phyloP scores from a whole-genome alignment of 164 flowering plant genomes.

The Annona squamosa region DNA sequence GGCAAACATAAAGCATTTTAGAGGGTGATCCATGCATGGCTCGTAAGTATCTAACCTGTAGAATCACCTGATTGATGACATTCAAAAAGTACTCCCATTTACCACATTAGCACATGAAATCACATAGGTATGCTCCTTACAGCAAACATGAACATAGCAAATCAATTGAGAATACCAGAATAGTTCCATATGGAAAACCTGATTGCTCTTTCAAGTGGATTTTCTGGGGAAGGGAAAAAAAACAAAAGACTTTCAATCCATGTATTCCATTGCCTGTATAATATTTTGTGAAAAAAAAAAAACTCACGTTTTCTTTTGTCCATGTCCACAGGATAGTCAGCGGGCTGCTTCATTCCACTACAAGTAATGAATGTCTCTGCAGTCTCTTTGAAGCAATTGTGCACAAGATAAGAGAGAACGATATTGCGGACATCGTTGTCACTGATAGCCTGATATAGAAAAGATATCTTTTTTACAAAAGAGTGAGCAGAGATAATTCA shows the following conservation, averaged over 20 bases:
- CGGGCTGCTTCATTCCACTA: constrained; percentile 64
- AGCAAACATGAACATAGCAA: not conserved
- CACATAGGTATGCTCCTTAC: not conserved
- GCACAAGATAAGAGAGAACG: constrained; percentile 83
- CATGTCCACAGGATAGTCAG: constrained; percentile 62
- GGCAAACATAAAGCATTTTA: too few species aligned
- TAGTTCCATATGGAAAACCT: not conserved
- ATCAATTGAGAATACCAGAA: too few species aligned
- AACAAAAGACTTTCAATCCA: not conserved
- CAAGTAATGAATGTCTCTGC: constrained; percentile 67
- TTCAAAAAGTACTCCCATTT: too few species aligned
- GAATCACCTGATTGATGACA: too few species aligned
- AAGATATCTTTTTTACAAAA: not conserved
- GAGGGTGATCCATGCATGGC: too few species aligned
- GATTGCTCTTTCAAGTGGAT: not conserved
- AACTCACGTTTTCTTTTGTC: constrained; percentile 86
- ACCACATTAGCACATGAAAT: too few species aligned
- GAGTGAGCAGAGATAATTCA: not conserved
- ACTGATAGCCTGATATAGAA: constrained; percentile 40
- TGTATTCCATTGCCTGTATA: not conserved
- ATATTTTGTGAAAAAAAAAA: not conserved
- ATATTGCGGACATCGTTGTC: constrained; percentile 62
- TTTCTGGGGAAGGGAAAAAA: not conserved
- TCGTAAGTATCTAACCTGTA: too few species aligned
- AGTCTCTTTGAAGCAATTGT: constrained; percentile 81